Evolutionary conservation across 2,329 filamentous ascomycete genomes (phyloP).

Genomic region (Aspergillus sp.): DNA sequence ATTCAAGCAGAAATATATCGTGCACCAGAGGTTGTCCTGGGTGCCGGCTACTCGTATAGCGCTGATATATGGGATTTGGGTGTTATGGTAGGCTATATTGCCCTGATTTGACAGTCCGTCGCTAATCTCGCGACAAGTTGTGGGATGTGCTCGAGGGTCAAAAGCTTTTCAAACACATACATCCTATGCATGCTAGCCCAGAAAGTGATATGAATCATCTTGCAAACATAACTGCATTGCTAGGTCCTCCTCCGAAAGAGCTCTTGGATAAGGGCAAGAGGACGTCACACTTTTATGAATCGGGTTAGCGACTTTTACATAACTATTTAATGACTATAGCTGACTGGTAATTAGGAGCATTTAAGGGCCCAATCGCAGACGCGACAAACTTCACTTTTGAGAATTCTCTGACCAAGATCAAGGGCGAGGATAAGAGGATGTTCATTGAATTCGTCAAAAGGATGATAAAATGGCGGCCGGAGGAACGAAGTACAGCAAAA

Average conservation of each 20-base stretch:
- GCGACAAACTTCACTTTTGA: conserved; percentile 8
- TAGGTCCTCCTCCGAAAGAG: too few relatives aligned
- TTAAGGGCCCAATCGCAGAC: too few relatives aligned
- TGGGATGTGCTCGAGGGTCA: conserved; percentile 24
- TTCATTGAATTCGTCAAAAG: conserved; percentile 24
- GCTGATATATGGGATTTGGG: conserved; percentile 33
- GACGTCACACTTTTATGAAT: too few relatives aligned
- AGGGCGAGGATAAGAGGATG: conserved; percentile 21
- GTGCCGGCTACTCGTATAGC: conserved; percentile 26
- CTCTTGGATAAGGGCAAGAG: too few relatives aligned
- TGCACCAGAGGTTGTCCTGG: conserved; percentile 29
- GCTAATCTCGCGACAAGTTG: conserved; percentile 9
- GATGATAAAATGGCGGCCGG: conserved; percentile 25
- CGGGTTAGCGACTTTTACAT: too few relatives aligned
- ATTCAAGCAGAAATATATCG: conserved; percentile 37
- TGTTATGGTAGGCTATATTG: conserved; percentile 19
- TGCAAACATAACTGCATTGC: too few relatives aligned
- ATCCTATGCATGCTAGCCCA: too few relatives aligned
- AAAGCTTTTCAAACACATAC: neutral
- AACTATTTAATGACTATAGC: too few relatives aligned
- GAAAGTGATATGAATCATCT: too few relatives aligned
- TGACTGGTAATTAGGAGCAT: too few relatives aligned
- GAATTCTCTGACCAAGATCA: conserved; percentile 9
- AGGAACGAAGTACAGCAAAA: conserved; percentile 25
- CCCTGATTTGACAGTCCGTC: neutral